Percentiles rank a stretch among this genome's conserved stretches.
phyloP scores from a whole-genome alignment of 805 yeast species.

The Lipomyces anomalus region DNA sequence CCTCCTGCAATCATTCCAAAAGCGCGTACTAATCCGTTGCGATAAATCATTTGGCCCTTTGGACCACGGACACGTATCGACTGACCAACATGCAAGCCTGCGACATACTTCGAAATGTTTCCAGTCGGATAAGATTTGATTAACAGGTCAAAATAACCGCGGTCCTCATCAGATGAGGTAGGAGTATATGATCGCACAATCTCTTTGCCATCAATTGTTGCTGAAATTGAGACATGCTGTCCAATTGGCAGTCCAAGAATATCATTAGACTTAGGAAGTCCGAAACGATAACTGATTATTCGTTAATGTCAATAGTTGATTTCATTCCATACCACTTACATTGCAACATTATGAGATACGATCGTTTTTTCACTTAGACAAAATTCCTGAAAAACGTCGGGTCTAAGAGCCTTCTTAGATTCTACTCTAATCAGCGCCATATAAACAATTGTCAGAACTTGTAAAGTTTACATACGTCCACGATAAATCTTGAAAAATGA shows the following conservation, averaged over 20 bases:
- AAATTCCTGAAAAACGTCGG: slow-evolving; percentile 67
- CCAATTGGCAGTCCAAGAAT: slow-evolving; percentile 87
- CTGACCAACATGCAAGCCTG: slow-evolving; percentile 72
- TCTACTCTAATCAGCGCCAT: slow-evolving; percentile 8
- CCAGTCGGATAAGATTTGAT: slow-evolving; percentile 83
- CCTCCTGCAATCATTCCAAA: slow-evolving; percentile 96
- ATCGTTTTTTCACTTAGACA: slow-evolving; percentile 72
- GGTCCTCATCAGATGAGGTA: slow-evolving; percentile 60
- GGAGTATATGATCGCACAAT: slow-evolving; percentile 87
- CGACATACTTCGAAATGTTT: slow-evolving; percentile 70
- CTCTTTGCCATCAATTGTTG: slow-evolving; percentile 71
- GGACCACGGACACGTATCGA: slow-evolving; percentile 71
- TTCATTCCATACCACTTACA: slow-evolving; percentile 35
- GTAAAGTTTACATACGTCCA: slow-evolving; percentile 24
- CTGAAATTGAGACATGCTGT: slow-evolving; percentile 80
- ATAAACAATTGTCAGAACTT: background rate
- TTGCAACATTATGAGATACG: slow-evolving; percentile 72
- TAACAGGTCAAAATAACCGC: slow-evolving; percentile 78
- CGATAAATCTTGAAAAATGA: slow-evolving; percentile 28
- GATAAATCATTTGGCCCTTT: slow-evolving; percentile 78
- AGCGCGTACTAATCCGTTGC: slow-evolving; percentile 66
- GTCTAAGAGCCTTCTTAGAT: slow-evolving; percentile 45
- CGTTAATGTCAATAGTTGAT: background rate
- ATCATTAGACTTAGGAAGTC: slow-evolving; percentile 67
- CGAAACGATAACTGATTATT: slow-evolving; percentile 51